These are phyloP conservation scores for Xenoacremonium recifei DNA, from an alignment of 2,329 filamentous ascomycete species.

Conservation along the genomic window DNA sequence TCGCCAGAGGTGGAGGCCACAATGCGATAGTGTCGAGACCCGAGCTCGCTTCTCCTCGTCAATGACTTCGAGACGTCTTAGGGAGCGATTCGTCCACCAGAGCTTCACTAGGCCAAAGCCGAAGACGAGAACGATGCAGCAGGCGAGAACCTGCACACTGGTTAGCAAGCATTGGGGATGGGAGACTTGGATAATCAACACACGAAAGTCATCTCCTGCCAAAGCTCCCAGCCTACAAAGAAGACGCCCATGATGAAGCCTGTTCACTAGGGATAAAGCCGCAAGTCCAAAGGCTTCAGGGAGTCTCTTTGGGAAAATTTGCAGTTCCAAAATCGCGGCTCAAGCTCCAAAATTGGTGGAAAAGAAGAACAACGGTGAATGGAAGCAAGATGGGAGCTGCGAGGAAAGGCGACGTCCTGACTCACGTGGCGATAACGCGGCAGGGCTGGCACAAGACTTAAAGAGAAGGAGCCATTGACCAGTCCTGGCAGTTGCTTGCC, in stretches of 20 bases:
- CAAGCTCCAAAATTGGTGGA: background rate
- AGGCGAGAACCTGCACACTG: slow-evolving; percentile 70
- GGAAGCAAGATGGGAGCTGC: background rate
- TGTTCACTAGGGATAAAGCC: slow-evolving; percentile 4
- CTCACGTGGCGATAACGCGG: slow-evolving; percentile 2
- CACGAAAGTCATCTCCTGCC: slow-evolving; percentile 91
- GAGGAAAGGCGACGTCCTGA: background rate
- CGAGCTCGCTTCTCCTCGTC: slow-evolving; percentile 64
- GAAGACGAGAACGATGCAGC: slow-evolving; percentile 70
- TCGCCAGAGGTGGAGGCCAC: slow-evolving; percentile 41
- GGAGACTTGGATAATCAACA: slow-evolving; percentile 40
- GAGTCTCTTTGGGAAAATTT: background rate
- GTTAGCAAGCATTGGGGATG: too few relatives aligned
- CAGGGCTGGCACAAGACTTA: too few relatives aligned
- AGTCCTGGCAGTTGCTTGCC: background rate
- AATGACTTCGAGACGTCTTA: slow-evolving; percentile 59
- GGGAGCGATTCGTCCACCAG: slow-evolving; percentile 55
- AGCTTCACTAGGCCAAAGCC: slow-evolving; percentile 66
- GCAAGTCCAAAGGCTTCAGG: background rate
- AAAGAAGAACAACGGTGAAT: background rate
- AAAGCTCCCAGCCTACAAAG: slow-evolving; percentile 71
- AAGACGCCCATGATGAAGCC: slow-evolving; percentile 43
- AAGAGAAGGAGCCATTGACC: background rate
- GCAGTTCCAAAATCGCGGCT: background rate
- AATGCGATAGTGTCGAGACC: slow-evolving; percentile 52